Conservation (phyloP, 192 early-diverging fungal species). For the Linnemannia schmuckeri region DNA sequence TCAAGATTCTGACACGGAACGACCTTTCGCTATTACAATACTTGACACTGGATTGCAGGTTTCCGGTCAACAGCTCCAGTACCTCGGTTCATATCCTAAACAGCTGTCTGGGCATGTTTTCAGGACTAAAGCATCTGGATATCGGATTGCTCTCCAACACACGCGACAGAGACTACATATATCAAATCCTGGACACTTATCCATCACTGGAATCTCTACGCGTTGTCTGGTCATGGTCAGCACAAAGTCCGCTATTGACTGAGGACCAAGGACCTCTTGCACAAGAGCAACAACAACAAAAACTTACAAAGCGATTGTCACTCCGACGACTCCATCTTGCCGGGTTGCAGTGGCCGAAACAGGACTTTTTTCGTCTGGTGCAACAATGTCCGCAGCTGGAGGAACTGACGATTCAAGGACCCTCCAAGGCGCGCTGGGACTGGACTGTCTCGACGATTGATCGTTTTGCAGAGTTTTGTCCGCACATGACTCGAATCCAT, state of each 20-base stretch:
- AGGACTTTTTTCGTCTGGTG: background rate
- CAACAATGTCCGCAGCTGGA: constrained; percentile 14
- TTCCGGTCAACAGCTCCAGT: background rate
- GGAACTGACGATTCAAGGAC: constrained; percentile 1
- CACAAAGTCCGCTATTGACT: background rate
- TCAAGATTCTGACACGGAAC: background rate
- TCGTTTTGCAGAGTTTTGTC: background rate
- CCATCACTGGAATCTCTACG: background rate
- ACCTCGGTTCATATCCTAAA: background rate
- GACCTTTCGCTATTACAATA: background rate
- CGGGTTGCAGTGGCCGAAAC: background rate
- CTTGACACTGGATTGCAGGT: background rate
- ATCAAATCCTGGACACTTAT: background rate
- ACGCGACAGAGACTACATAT: background rate
- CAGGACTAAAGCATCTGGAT: background rate
- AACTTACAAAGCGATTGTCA: background rate
- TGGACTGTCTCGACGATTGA: constrained; percentile 14
- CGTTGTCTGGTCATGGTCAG: background rate
- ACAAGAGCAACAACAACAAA: background rate
- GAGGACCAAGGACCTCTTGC: background rate
- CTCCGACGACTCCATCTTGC: background rate
- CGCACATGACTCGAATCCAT: background rate
- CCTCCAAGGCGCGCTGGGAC: background rate
- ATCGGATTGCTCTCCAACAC: background rate
- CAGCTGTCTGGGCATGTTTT: background rate